Evolutionary conservation across 306 rosid species (phyloP).

Genomic region (Gynostemma pentaphyllum): DNA sequence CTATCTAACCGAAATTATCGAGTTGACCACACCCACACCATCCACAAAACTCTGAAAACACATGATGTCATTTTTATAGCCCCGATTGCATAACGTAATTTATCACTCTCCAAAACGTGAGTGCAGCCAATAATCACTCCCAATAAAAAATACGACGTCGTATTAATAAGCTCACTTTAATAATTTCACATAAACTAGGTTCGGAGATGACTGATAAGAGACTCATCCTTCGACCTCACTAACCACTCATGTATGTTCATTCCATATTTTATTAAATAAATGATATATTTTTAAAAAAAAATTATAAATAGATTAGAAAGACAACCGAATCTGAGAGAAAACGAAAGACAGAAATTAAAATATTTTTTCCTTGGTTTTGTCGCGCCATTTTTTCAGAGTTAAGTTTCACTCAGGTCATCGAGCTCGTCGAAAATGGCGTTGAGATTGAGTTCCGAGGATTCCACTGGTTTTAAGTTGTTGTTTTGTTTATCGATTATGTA

Average conservation of each 20-base stretch:
- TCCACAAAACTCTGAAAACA: not conserved
- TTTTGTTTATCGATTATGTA: constrained; percentile 36
- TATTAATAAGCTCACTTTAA: not conserved
- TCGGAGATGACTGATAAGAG: no score
- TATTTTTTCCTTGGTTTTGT: constrained; percentile 1
- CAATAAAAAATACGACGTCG: not conserved
- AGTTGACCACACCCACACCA: not conserved
- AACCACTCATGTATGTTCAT: no score
- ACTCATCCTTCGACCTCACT: no score
- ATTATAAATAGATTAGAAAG: not conserved
- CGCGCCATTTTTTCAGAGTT: constrained; percentile 1
- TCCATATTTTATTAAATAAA: no score
- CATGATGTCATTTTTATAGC: not conserved
- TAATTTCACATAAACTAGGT: no score
- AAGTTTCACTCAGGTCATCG: not conserved
- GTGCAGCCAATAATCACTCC: not conserved
- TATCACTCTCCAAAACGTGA: not conserved
- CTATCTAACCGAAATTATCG: no score
- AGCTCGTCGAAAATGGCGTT: constrained; percentile 30
- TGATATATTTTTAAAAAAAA: no score
- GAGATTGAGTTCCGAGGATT: constrained; percentile 45
- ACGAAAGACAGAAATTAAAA: not conserved
- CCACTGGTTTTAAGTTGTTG: constrained; percentile 50
- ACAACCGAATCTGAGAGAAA: not conserved
- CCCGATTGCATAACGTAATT: not conserved